Conservation (phyloP, 108 stramenopile species). For the Nannochloropsis oceanica region DNA sequence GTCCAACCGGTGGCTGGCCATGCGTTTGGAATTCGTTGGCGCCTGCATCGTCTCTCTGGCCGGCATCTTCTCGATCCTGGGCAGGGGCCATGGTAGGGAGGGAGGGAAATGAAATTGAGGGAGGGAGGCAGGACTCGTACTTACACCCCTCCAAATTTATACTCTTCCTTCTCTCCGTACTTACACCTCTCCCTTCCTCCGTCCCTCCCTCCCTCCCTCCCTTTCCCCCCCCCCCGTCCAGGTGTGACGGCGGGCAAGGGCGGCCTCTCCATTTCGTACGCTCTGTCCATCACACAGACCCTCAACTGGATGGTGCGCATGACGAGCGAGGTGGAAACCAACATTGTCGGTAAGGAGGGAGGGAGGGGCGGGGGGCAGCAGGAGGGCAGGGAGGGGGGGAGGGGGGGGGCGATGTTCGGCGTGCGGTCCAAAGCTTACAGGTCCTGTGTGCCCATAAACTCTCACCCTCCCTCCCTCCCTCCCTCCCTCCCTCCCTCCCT, state of each 20-base stretch:
- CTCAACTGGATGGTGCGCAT: constrained; percentile 86
- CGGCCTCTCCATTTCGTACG: constrained; percentile 70
- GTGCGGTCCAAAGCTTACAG: constrained; percentile 39
- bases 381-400: neutral
- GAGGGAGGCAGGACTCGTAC: neutral
- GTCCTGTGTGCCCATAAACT: too few species aligned
- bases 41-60: constrained; percentile 52
- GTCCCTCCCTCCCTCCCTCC: neutral
- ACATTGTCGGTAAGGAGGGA: constrained; percentile 75
- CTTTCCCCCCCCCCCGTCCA: neutral
- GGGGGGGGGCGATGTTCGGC: constrained; percentile 30
- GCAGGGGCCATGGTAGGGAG: neutral
- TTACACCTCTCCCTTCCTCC: neutral
- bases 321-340: constrained; percentile 73
- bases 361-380: constrained; percentile 42
- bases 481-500: neutral
- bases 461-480: too few species aligned
- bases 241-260: constrained; percentile 53
- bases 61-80: constrained; percentile 48
- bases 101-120: constrained; percentile 2
- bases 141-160: neutral
- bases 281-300: constrained; percentile 60
- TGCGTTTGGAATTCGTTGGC: constrained; percentile 67
- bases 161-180: neutral
- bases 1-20: constrained; percentile 79